Conservation (phyloP, 768 basidiomycete genomes). For the Tylopilus cervinicoccineus region DNA sequence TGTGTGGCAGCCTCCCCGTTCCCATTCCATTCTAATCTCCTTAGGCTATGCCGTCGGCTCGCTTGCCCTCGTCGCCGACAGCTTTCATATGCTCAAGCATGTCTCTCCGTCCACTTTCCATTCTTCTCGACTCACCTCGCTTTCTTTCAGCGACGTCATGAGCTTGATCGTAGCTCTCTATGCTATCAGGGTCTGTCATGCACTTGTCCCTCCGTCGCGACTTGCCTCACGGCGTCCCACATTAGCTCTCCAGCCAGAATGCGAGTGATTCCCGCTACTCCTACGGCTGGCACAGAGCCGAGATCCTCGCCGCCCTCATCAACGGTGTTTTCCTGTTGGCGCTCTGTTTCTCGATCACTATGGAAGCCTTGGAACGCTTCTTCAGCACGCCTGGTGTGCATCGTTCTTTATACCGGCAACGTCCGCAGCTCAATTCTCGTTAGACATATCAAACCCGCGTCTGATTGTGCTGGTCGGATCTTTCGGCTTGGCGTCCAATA, state of each 20-base stretch:
- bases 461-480: slow-evolving; percentile 89
- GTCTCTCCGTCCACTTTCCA: slow-evolving; percentile 30
- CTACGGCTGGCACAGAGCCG: slow-evolving; percentile 99
- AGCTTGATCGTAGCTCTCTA: slow-evolving; percentile 94
- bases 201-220: slow-evolving; percentile 3
- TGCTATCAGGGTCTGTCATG: slow-evolving; percentile 67
- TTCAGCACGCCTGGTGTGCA: slow-evolving; percentile 71
- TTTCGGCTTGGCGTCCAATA: slow-evolving; percentile 85
- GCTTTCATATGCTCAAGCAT: slow-evolving; percentile 98
- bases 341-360: slow-evolving; percentile 90
- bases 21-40: slow-evolving; percentile 9
- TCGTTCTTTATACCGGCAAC: slow-evolving; percentile 3
- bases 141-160: slow-evolving; percentile 79
- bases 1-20: slow-evolving; percentile 29
- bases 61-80: slow-evolving; percentile 92
- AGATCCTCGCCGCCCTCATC: slow-evolving; percentile 90
- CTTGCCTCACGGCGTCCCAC: slow-evolving; percentile 4
- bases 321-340: slow-evolving; percentile 98
- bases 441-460: slow-evolving; percentile 87
- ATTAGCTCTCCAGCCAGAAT: slow-evolving; percentile 60
- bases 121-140: slow-evolving; percentile 13
- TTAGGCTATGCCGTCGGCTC: slow-evolving; percentile 94
- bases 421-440: slow-evolving; percentile 1
- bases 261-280: slow-evolving; percentile 75
- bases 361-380: slow-evolving; percentile 91